These are phyloP conservation scores for Hebeloma cylindrosporum DNA, from an alignment of 768 basidiomycete species.

Conservation along the genomic window DNA sequence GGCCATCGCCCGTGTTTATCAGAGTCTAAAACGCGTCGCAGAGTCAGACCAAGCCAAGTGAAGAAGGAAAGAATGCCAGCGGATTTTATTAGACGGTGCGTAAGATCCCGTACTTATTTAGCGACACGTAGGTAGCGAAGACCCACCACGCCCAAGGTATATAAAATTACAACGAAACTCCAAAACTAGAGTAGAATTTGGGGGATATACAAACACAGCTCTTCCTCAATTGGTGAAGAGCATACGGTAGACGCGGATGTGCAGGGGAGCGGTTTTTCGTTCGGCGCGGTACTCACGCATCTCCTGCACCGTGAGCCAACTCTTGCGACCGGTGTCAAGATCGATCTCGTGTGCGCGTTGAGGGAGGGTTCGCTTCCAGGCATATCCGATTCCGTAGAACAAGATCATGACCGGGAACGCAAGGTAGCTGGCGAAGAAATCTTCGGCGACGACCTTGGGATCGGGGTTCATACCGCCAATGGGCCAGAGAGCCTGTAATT, in stretches of 20 bases:
- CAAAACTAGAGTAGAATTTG: background rate
- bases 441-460: conserved; percentile 28
- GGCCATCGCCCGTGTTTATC: too few relatives aligned
- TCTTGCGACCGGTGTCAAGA: conserved; percentile 46
- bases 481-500: conserved; percentile 44
- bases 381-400: conserved; percentile 38
- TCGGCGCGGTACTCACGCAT: conserved; percentile 45
- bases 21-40: too few relatives aligned
- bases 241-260: conserved; percentile 38
- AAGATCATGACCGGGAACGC: conserved; percentile 40
- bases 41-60: too few relatives aligned
- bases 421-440: conserved; percentile 45
- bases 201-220: conserved; percentile 2
- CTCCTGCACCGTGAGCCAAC: conserved; percentile 45
- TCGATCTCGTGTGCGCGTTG: conserved; percentile 39
- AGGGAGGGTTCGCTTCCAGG: conserved; percentile 43
- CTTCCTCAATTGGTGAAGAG: conserved; percentile 39
- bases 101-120: too few relatives aligned
- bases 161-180: conserved; percentile 1
- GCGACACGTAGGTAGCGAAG: too few relatives aligned
- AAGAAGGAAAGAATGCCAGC: too few relatives aligned
- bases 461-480: conserved; percentile 34
- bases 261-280: conserved; percentile 34
- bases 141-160: conserved; percentile 4
- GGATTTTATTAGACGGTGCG: too few relatives aligned